Evolutionary conservation across 176 grass and related monocot genomes (phyloP).

Genomic region (Carex scoparia): DNA sequence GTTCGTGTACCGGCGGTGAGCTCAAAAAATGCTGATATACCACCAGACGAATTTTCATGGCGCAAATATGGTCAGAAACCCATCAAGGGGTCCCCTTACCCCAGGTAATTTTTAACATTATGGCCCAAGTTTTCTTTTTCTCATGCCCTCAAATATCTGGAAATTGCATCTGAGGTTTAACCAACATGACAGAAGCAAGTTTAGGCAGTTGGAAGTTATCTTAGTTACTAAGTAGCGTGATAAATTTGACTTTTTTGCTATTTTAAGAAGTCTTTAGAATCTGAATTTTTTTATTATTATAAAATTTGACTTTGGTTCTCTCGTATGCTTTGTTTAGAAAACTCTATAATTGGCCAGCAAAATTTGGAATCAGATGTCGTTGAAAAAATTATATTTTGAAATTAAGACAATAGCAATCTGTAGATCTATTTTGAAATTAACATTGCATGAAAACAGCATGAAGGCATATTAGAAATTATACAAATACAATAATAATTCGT

Average conservation of each 20-base stretch:
- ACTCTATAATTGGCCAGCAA: neutral
- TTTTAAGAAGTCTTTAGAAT: neutral
- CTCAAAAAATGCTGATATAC: conserved; percentile 51
- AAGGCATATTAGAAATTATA: no score
- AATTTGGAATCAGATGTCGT: neutral
- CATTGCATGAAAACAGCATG: no score
- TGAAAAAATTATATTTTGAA: neutral
- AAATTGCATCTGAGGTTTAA: neutral
- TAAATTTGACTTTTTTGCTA: neutral
- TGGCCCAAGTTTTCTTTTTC: neutral
- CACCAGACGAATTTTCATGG: conserved; percentile 49
- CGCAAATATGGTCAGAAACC: conserved; percentile 38
- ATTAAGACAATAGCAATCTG: neutral
- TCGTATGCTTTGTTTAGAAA: neutral
- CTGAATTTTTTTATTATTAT: neutral
- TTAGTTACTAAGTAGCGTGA: neutral
- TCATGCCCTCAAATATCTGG: neutral
- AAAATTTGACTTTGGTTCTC: neutral
- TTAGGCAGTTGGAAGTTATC: neutral
- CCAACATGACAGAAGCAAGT: neutral
- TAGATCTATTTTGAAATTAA: neutral
- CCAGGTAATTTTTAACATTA: conserved; percentile 21
- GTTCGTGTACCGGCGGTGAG: conserved; percentile 59
- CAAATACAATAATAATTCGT: no score
- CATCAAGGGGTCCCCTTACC: conserved; percentile 46